A percentile compares a stretch with the other conserved stretches of the same genome.
Conservation (phyloP, 257 asterid genomes). For the Solanum megistacrolobum region DNA sequence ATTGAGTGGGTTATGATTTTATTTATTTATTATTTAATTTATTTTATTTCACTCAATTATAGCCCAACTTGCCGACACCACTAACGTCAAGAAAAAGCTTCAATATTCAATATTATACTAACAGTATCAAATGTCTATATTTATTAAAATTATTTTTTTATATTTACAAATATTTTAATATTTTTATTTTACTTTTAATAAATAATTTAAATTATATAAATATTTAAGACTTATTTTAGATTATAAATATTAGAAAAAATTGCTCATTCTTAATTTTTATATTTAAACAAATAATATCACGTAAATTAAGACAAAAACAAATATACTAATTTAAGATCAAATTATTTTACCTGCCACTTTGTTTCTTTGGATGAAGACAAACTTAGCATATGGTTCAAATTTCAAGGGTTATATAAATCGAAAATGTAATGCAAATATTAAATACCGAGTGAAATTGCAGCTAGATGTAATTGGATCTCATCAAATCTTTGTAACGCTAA, state of each 20-base stretch:
- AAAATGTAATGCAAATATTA: no score
- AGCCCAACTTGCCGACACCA: not conserved
- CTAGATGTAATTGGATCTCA: not conserved
- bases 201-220: not conserved
- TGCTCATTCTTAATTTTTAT: not conserved
- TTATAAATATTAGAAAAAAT: not conserved
- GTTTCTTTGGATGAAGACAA: not conserved
- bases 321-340: not conserved
- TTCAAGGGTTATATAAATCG: not conserved
- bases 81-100: not conserved
- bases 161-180: not conserved
- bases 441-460: no score
- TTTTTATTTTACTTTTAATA: not conserved
- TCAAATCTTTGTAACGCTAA: not conserved
- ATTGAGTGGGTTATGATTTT: not conserved
- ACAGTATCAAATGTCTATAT: not conserved
- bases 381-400: not conserved
- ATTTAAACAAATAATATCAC: not conserved
- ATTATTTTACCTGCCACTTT: not conserved
- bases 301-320: not conserved
- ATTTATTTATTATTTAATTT: not conserved
- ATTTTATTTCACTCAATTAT: not conserved
- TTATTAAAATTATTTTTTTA: not conserved
- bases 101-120: not conserved
- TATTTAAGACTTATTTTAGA: not conserved